A percentile compares a stretch with the other conserved stretches of the same genome.
Evolutionary conservation across 2,329 filamentous ascomycete genomes (phyloP).

Genomic region (Pseudopithomyces maydicus): DNA sequence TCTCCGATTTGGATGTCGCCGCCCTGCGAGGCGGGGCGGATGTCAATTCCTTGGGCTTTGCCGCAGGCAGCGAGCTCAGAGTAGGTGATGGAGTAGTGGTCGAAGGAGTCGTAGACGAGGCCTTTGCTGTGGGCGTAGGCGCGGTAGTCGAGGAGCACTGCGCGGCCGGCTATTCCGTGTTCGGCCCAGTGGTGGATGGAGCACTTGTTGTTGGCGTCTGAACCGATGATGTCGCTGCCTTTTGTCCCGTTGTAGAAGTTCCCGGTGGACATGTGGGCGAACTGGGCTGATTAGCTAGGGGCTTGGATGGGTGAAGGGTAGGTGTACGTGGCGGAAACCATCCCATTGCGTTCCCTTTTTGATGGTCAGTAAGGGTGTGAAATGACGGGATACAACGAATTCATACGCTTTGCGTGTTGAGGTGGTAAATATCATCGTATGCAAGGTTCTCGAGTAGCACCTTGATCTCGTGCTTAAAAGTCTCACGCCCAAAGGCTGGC

Average conservation of each 20-base stretch:
- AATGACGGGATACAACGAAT: background rate
- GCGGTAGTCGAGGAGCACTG: conserved; percentile 51
- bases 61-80: conserved; percentile 63
- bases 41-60: conserved; percentile 64
- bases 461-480: conserved; percentile 62
- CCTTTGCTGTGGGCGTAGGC: conserved; percentile 49
- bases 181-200: conserved; percentile 53
- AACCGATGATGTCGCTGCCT: conserved; percentile 47
- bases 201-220: conserved; percentile 49
- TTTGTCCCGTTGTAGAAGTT: conserved; percentile 51
- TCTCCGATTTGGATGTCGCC: conserved; percentile 65
- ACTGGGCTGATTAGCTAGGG: conserved; percentile 17
- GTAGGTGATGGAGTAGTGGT: conserved; percentile 49
- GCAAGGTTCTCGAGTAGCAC: conserved; percentile 37
- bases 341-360: conserved; percentile 49
- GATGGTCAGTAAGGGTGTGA: background rate
- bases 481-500: conserved; percentile 58
- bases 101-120: conserved; percentile 49
- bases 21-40: conserved; percentile 59
- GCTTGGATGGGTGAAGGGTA: background rate
- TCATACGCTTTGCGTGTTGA: conserved; percentile 49
- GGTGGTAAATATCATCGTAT: conserved; percentile 50
- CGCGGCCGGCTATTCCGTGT: conserved; percentile 52
- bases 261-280: conserved; percentile 45
- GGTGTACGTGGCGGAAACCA: conserved; percentile 48